These are phyloP conservation scores for Fusarium citri DNA, from an alignment of 2,329 filamentous ascomycete genomes.

Conservation along the genomic window DNA sequence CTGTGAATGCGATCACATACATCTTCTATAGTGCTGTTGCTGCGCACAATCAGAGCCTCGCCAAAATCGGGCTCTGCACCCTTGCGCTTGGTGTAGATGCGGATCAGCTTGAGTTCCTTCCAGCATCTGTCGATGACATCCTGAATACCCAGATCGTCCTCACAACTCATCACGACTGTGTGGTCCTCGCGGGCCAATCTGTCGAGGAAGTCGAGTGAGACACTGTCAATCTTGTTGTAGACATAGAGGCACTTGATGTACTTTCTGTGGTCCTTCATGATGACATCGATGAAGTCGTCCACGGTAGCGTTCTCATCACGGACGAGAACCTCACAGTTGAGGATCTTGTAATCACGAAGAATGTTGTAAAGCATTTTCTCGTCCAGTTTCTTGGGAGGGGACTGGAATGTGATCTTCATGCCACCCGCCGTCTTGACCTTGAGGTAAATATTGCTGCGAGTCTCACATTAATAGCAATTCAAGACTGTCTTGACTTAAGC, in stretches of 20 bases:
- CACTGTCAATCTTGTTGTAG: constrained; percentile 99
- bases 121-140: constrained; percentile 96
- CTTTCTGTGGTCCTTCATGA: constrained; percentile 98
- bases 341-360: constrained; percentile 96
- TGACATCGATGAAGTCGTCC: constrained; percentile 98
- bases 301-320: constrained; percentile 96
- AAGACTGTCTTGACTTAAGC: neutral
- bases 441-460: constrained; percentile 88
- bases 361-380: constrained; percentile 99
- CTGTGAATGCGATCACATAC: constrained; percentile 96
- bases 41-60: constrained; percentile 93
- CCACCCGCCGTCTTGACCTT: constrained; percentile 96
- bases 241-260: constrained; percentile 97
- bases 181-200: constrained; percentile 90
- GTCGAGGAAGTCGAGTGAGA: constrained; percentile 93
- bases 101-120: constrained; percentile 89
- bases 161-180: constrained; percentile 97
- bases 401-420: constrained; percentile 97
- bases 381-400: constrained; percentile 89
- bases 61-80: constrained; percentile 88
- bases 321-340: constrained; percentile 96
- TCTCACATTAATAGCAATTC: constrained; percentile 27
- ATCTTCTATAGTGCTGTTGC: constrained; percentile 90
- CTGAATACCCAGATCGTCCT: constrained; percentile 90
- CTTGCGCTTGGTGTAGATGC: constrained; percentile 97